These are phyloP conservation scores for Backusella mclennaniae DNA, from an alignment of 192 early-diverging fungal genomes.

Conservation along the genomic window DNA sequence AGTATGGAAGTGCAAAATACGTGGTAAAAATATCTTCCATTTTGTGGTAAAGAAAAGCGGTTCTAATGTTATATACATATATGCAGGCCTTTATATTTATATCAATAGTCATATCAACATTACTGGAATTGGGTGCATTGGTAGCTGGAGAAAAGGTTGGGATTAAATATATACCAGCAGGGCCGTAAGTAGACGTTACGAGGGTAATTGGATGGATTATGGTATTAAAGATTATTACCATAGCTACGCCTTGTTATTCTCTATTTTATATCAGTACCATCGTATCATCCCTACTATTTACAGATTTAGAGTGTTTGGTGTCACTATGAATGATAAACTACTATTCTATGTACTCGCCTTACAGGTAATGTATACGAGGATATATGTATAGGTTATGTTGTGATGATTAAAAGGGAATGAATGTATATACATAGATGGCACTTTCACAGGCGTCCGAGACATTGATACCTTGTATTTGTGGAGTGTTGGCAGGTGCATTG, in stretches of 20 bases:
- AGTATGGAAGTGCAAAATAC: constrained; percentile 63
- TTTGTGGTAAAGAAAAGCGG: not conserved
- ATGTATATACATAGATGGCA: constrained; percentile 35
- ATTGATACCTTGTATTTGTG: constrained; percentile 42
- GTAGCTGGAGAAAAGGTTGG: constrained; percentile 44
- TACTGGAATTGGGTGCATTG: constrained; percentile 53
- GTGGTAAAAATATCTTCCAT: constrained; percentile 35
- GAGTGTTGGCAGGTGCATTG: constrained; percentile 49
- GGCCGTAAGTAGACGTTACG: constrained; percentile 43
- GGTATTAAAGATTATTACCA: not conserved
- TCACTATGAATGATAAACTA: constrained; percentile 49
- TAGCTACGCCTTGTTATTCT: constrained; percentile 55
- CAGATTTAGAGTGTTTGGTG: constrained; percentile 51
- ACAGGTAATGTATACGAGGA: constrained; percentile 35
- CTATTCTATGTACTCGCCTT: constrained; percentile 45
- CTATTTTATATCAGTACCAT: constrained; percentile 57
- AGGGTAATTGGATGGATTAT: not conserved
- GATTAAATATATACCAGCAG: constrained; percentile 47
- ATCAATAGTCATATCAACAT: constrained; percentile 43
- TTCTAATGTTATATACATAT: not conserved
- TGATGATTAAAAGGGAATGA: not conserved
- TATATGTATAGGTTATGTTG: not conserved
- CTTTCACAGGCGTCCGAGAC: constrained; percentile 43
- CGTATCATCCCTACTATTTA: constrained; percentile 50
- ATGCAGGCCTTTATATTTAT: constrained; percentile 53